A percentile compares a stretch with the other conserved stretches of the same genome.
phyloP scores from a whole-genome alignment of 2,329 filamentous ascomycete species.

The Talaromyces albobiverticillius region DNA sequence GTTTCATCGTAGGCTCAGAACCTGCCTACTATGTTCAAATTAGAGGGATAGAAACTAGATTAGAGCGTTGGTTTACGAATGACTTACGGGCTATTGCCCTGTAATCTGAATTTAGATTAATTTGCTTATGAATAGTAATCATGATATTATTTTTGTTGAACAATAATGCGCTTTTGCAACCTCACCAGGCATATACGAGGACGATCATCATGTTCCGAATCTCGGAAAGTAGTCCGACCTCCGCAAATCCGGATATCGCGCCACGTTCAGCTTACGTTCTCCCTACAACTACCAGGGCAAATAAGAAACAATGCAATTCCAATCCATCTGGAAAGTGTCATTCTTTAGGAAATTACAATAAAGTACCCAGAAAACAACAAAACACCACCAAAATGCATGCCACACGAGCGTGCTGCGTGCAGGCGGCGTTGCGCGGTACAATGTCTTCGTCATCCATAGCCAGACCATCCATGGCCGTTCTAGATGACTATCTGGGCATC shows the following conservation, averaged over 20 bases:
- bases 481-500: conserved; percentile 66
- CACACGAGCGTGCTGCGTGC: background rate
- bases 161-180: too few relatives aligned
- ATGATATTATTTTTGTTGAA: too few relatives aligned
- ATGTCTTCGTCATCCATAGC: background rate
- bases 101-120: too few relatives aligned
- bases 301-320: too few relatives aligned
- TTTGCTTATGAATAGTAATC: too few relatives aligned
- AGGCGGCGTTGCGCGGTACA: background rate
- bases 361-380: background rate
- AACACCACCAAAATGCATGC: background rate
- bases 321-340: too few relatives aligned
- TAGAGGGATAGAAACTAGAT: background rate
- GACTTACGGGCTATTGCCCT: background rate
- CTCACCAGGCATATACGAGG: too few relatives aligned
- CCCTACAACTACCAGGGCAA: too few relatives aligned
- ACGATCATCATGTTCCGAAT: background rate
- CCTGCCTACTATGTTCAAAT: background rate
- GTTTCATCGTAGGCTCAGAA: background rate
- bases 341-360: too few relatives aligned
- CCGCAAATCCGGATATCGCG: background rate
- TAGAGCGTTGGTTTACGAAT: background rate
- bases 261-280: background rate
- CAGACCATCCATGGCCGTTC: conserved; percentile 56
- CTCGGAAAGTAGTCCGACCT: background rate